Percentiles rank a stretch among this genome's conserved stretches.
These are phyloP conservation scores for Penicillium sp. DNA, from an alignment of 2,329 filamentous ascomycete species.

Conservation along the genomic window DNA sequence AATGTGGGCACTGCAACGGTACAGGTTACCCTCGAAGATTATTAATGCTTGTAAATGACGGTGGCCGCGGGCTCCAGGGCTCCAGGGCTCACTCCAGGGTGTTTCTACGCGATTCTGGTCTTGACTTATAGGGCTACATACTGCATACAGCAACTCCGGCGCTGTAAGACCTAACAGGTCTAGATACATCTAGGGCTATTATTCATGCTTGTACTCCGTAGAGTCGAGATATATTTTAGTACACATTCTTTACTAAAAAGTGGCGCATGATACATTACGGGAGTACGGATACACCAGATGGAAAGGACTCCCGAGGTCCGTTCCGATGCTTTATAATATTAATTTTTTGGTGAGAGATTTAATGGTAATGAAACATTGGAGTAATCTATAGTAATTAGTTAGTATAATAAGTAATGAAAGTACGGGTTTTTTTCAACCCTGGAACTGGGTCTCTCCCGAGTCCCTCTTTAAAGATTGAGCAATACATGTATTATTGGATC, in stretches of 20 bases:
- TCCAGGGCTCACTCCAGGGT: not conserved
- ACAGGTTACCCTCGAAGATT: slow-evolving; percentile 4
- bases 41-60: slow-evolving; percentile 1
- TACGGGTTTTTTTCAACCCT: slow-evolving; percentile 18
- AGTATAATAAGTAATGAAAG: slow-evolving; percentile 1
- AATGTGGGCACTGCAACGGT: slow-evolving; percentile 15
- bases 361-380: slow-evolving; percentile 2
- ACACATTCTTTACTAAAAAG: not conserved
- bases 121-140: slow-evolving; percentile 12
- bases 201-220: not conserved
- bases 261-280: not conserved
- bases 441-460: slow-evolving; percentile 27
- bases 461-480: not conserved
- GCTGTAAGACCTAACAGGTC: slow-evolving; percentile 2
- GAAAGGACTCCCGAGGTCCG: slow-evolving; percentile 1
- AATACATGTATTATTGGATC: slow-evolving; percentile 5
- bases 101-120: slow-evolving; percentile 1
- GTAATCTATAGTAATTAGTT: not conserved
- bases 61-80: not conserved
- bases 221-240: not conserved
- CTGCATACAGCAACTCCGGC: slow-evolving; percentile 10
- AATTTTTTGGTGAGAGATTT: slow-evolving; percentile 1
- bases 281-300: not conserved
- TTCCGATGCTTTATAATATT: not conserved
- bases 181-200: not conserved